These are phyloP conservation scores for Thelonectria rubi DNA, from an alignment of 2,329 filamentous ascomycete species.

Conservation along the genomic window DNA sequence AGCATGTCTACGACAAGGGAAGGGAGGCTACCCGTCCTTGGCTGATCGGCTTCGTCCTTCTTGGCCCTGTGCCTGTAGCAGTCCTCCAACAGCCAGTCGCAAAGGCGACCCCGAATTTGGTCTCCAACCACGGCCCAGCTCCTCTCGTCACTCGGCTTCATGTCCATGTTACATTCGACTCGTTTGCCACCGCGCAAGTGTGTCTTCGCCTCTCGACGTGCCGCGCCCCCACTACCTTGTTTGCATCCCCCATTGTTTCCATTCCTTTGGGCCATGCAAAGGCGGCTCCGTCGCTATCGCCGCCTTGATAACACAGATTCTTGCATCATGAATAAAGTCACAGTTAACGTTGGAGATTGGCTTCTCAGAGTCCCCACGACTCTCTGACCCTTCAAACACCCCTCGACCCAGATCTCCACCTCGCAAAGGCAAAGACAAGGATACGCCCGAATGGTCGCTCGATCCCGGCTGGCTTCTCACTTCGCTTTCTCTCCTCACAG, in stretches of 20 bases:
- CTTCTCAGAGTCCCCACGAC: not conserved
- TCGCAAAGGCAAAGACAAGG: not conserved
- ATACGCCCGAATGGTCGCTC: not conserved
- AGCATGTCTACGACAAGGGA: not conserved
- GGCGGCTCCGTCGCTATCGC: conserved; percentile 3
- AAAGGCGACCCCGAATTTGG: not conserved
- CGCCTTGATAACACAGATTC: conserved; percentile 11
- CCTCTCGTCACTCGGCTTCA: not conserved
- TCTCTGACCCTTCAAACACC: not conserved
- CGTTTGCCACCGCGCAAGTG: not conserved
- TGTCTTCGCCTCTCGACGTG: not conserved
- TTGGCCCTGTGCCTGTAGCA: conserved; percentile 3
- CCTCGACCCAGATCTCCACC: not conserved
- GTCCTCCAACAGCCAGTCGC: not conserved
- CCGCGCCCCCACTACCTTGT: conserved; percentile 4
- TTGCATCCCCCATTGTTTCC: not conserved
- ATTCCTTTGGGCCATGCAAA: not conserved
- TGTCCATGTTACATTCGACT: conserved; percentile 1
- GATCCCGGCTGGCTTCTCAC: not conserved
- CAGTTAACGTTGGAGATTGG: conserved; percentile 8
- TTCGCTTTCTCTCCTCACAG: not conserved
- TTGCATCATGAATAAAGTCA: conserved; percentile 1
- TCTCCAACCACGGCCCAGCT: not conserved
- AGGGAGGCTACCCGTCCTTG: not conserved
- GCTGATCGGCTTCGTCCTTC: not conserved